Evolutionary conservation across 164 flowering plant species (phyloP), one percentile per base, ranked within the genome.

Genomic region (Euptelea pleiosperma): DNA sequence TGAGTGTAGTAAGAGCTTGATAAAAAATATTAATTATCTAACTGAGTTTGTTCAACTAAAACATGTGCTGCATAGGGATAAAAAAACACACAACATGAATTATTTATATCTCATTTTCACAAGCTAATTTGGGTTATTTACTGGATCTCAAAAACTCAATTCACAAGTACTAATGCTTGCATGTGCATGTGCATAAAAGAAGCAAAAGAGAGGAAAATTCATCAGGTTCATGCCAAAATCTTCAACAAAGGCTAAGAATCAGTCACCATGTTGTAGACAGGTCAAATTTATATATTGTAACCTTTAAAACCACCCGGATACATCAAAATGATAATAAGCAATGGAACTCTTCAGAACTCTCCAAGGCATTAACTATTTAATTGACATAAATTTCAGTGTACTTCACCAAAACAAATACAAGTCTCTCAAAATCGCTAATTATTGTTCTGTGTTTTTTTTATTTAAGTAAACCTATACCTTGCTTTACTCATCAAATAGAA

Each of bases 341-440:
- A 11, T 26, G 51, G 50, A 47, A 47, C 51, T 24, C 51, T 47
- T 26, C 15, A 15, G 51, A 24, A 28, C 51, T 25, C 25, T 15
- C 29, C n/a, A 47, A 24, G 9, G 31, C 10, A 14, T 21, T 12
- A 18, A 44, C 26, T 19, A 19, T 44, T 21, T 12, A 44, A 8
- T 25, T 44, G 6, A 44, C 48, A 44, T n/a, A n/a, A n/a, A 44
- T 21, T 19, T 44, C 48, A 44, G 48, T 19, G 48, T 21, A 44
- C 29, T 22, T 44, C 48, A 4, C 14, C 14, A 44, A 44, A 22
- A n/a, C n/a, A n/a, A n/a, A n/a, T n/a, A n/a, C n/a, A n/a, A n/a
- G n/a, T n/a, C n/a, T n/a, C n/a, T n/a, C n/a, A n/a, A n/a, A n/a
- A n/a, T n/a, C n/a, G n/a, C n/a, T n/a, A n/a, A n/a, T n/a, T n/a